Conservation (phyloP, 1,139 yeast genomes). For the Wickerhamomyces sp. region DNA sequence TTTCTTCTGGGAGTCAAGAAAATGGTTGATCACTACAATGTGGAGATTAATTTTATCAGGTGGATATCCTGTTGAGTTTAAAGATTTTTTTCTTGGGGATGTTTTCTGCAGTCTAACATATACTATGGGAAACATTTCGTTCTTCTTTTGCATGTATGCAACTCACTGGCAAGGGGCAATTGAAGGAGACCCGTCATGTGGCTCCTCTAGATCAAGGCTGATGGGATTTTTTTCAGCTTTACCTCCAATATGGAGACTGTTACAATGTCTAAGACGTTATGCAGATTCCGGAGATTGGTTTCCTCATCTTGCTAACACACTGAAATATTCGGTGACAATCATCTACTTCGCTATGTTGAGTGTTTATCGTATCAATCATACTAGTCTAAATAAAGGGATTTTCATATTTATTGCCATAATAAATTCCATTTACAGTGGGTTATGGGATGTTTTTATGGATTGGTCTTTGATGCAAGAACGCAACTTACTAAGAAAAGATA, state of each 20-base stretch:
- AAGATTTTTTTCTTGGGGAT: conserved; percentile 92
- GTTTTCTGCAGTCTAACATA: conserved; percentile 84
- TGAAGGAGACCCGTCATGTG: conserved; percentile 52
- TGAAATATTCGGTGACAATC: conserved; percentile 65
- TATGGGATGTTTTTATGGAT: conserved; percentile 95
- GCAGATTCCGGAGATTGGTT: conserved; percentile 93
- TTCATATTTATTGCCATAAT: conserved; percentile 72
- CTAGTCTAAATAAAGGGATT: conserved; percentile 41
- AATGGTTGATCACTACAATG: conserved; percentile 70
- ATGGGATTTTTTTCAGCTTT: conserved; percentile 82
- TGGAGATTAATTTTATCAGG: conserved; percentile 80
- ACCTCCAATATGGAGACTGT: conserved; percentile 86
- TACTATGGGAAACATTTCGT: conserved; percentile 77
- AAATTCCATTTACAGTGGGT: conserved; percentile 63
- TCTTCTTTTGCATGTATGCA: conserved; percentile 80
- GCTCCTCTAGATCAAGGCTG: conserved; percentile 68
- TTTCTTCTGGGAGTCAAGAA: conserved; percentile 28
- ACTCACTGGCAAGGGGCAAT: conserved; percentile 58
- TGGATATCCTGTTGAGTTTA: conserved; percentile 87
- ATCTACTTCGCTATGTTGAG: conserved; percentile 73
- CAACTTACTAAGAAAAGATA: conserved; percentile 63
- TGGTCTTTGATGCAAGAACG: conserved; percentile 84
- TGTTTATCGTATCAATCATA: conserved; percentile 63
- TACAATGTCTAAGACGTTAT: conserved; percentile 89
- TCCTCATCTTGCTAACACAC: conserved; percentile 92